Evolutionary conservation across 2,329 filamentous ascomycete species (phyloP), one percentile per base, ranked within the genome.

Genomic region (Arthrinium puccinioides): DNA sequence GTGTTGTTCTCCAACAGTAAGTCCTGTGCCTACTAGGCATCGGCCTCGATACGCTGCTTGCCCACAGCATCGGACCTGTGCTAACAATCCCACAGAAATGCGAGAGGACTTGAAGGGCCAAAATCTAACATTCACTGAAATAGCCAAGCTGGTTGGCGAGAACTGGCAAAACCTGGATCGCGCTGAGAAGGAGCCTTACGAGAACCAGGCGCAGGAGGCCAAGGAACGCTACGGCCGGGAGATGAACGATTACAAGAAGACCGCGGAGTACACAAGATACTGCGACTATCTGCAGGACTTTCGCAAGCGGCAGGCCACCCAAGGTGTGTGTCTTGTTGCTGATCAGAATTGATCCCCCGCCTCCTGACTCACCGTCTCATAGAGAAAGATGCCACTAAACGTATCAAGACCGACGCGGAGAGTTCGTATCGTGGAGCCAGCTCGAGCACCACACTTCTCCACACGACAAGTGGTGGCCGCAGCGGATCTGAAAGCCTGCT

Each of bases 1-100:
- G 86, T 90, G 10, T 74, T 90, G 13, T 92, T 92, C 53, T 89
- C 86, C 1, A 90, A 90, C 50, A 85, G 82, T 86, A 60, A 65
- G 81, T 69, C 21, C 6, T 35, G 25, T 31, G 38, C 15, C 15
- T 8, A 14, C 14, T 19, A 15, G 11, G 5, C 19, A 11, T 16
- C 29, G 7, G 18, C 10, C 14, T 16, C 16, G 11, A 16, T 11
- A 16, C 29, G 14, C 29, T 31, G 29, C 13, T 16, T 31, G 15
- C 25, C 6, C 13, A 5, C 6, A 7, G 25, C 25, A 11, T 7
- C 10, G 25, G 25, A 14, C 25, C 3, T 11, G 20, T 9, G 14
- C 9, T 24, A 37, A 53, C 37, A 31, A 23, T 2, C 2, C 6
- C 18, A 9, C 46, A 85, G 81, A 84, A 60, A 83, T 87, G 61